Base-by-base conservation (phyloP, 441 rosid species). In the Adansonia madagascariensis region DNA sequence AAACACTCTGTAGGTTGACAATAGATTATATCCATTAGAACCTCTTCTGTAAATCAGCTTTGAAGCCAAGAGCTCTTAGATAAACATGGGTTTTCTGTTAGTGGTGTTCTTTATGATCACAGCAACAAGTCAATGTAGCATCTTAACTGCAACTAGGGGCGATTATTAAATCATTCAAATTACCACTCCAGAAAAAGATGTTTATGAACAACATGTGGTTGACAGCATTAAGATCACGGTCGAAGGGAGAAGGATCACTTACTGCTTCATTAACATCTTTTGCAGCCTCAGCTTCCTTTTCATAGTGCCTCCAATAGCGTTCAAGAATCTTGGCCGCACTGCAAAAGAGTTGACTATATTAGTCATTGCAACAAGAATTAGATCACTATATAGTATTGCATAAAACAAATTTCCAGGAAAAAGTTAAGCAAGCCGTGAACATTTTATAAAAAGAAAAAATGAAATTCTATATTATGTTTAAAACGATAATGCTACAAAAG, bases 291-390 rank as follows among this genome's bases (percentile, higher is more conserved):
- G 52, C 55, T 64, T 70, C 83, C 69, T 71, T 78, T 39, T 69
- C 75, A 64, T 8, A n/a, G 43, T 35, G 70, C 71, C 56, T 72
- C 59, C 3, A 27, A 6, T 83, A 85, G 11, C 82, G 78, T 53
- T 82, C 61, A 35, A 85, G 67, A 41, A 82, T 80, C 64, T 50
- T 59, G 22, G 78, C 67, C 80, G 73, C 59, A 62, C 90, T 87
- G 55, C 3, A 61, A 35, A 35, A 15, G 17, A 62, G 47, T n/a
- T 35, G 22, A 63, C 39, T 15, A 9, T 46, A 63, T 63, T 17
- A 35, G 47, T 63, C 20, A 35, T 15, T 2, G 39, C 8, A 63
- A 14, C 67, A 14, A 63, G 47, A 35, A 35, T 35, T 63, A 35
- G 20, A 35, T 63, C 68, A 17, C 68, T 35, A 35, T 14, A 27